These are phyloP conservation scores for Parasarocladium wereldwijsianum DNA, from an alignment of 2,329 filamentous ascomycete species.

Conservation along the genomic window DNA sequence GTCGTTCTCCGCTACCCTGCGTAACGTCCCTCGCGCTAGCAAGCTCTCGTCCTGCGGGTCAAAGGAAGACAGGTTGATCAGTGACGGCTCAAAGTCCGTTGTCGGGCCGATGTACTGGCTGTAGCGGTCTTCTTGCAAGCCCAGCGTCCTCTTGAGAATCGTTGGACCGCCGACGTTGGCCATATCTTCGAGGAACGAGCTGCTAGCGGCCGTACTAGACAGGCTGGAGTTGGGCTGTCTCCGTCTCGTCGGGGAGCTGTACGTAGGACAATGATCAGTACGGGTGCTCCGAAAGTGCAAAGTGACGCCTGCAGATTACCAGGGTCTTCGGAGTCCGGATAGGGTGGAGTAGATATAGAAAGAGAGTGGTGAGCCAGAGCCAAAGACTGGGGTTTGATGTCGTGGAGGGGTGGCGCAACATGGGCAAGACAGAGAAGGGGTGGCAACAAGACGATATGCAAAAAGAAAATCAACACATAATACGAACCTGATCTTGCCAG, in stretches of 20 bases:
- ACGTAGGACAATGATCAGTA: too few species aligned
- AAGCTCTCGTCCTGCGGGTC: constrained; percentile 71
- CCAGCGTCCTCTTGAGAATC: constrained; percentile 54
- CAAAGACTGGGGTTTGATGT: too few species aligned
- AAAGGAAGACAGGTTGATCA: constrained; percentile 68
- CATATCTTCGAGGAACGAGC: constrained; percentile 54
- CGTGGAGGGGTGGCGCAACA: too few species aligned
- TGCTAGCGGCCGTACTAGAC: constrained; percentile 47
- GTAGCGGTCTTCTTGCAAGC: constrained; percentile 63
- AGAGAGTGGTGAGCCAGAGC: not conserved
- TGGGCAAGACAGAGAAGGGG: constrained; percentile 5
- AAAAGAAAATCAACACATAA: constrained; percentile 7
- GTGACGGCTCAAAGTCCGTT: constrained; percentile 69
- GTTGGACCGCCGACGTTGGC: constrained; percentile 54
- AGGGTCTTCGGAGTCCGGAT: not conserved
- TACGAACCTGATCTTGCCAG: constrained; percentile 57
- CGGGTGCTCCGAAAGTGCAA: too few species aligned
- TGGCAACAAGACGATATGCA: constrained; percentile 3
- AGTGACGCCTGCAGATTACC: not conserved
- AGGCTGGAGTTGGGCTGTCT: constrained; percentile 40
- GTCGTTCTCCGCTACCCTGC: constrained; percentile 63
- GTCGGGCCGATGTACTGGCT: constrained; percentile 75
- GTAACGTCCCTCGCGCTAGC: constrained; percentile 50
- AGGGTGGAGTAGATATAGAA: not conserved
- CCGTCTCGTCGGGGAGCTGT: constrained; percentile 36